A percentile compares a stretch with the other conserved stretches of the same genome.
Evolutionary conservation across 768 basidiomycete species (phyloP).

Genomic region (Leccinum disarticulatum): DNA sequence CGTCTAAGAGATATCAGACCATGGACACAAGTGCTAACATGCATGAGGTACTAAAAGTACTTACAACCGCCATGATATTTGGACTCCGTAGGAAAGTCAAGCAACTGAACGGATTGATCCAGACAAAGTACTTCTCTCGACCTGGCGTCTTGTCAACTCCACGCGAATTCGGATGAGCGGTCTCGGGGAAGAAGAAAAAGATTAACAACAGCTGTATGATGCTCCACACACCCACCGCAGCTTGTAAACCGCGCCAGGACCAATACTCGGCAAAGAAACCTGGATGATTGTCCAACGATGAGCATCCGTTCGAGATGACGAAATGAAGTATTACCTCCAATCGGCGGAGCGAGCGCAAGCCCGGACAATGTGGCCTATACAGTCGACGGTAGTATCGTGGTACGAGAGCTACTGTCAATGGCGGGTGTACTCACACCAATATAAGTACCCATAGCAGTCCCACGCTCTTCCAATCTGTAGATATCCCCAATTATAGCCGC

Average conservation of each 20-base stretch:
- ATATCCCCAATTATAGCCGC: constrained; percentile 66
- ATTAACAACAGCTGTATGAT: constrained; percentile 42
- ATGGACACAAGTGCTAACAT: constrained; percentile 18
- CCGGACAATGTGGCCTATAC: constrained; percentile 51
- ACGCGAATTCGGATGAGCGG: constrained; percentile 57
- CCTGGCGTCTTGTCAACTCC: constrained; percentile 48
- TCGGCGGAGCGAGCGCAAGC: constrained; percentile 58
- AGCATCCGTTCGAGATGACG: not conserved
- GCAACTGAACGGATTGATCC: constrained; percentile 60
- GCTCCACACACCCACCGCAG: constrained; percentile 41
- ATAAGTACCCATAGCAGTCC: constrained; percentile 60
- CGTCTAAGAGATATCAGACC: constrained; percentile 33
- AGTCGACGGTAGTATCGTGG: not conserved
- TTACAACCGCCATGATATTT: constrained; percentile 53
- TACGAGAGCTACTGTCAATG: not conserved
- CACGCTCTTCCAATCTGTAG: constrained; percentile 61
- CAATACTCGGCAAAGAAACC: constrained; percentile 54
- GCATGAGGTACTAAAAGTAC: constrained; percentile 20
- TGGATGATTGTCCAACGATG: constrained; percentile 15
- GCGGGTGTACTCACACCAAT: constrained; percentile 40
- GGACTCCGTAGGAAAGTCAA: constrained; percentile 57
- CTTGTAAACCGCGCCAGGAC: constrained; percentile 67
- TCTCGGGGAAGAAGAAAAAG: constrained; percentile 58
- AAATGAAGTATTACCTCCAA: constrained; percentile 42
- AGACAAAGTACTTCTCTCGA: constrained; percentile 33